Percentiles rank a stretch among this genome's conserved stretches.
phyloP scores from a whole-genome alignment of 2,329 filamentous ascomycete species.

The Monilinia fructicola region DNA sequence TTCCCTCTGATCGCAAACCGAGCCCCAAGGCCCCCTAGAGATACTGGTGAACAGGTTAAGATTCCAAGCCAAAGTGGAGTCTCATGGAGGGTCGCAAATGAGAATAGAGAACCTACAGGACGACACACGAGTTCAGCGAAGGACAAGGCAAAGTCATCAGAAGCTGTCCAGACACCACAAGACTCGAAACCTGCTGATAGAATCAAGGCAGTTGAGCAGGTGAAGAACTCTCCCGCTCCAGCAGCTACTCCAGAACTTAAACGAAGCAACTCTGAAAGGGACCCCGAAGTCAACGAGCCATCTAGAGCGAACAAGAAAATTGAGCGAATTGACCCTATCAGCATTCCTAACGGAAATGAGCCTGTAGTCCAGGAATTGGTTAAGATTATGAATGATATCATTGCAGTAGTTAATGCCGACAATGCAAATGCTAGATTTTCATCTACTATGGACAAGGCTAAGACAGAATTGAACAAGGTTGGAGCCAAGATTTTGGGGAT shows the following conservation, averaged over 20 bases:
- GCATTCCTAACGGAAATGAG: constrained; percentile 73
- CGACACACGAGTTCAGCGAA: constrained; percentile 60
- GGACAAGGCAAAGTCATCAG: constrained; percentile 32
- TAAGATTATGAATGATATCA: constrained; percentile 94
- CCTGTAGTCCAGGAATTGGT: constrained; percentile 90
- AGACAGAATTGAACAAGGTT: constrained; percentile 75
- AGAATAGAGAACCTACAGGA: constrained; percentile 51
- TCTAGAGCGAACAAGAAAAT: constrained; percentile 61
- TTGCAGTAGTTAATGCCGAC: constrained; percentile 88
- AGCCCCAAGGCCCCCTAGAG: constrained; percentile 41
- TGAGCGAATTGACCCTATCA: constrained; percentile 73
- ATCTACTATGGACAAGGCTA: constrained; percentile 78
- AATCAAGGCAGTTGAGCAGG: constrained; percentile 41
- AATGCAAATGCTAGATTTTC: constrained; percentile 75
- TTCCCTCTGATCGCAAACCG: constrained; percentile 58
- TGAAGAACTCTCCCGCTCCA: constrained; percentile 30
- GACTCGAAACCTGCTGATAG: constrained; percentile 35
- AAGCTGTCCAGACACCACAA: constrained; percentile 37
- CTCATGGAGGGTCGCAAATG: constrained; percentile 73
- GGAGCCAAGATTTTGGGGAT: constrained; percentile 74
- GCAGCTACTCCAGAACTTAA: constrained; percentile 32
- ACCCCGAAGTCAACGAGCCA: constrained; percentile 65
- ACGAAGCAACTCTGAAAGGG: constrained; percentile 41
- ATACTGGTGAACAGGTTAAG: constrained; percentile 69
- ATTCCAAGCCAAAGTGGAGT: constrained; percentile 85